Percentiles rank a stretch among this genome's conserved stretches.
Conservation (phyloP, 768 basidiomycete genomes). For the Phanerochaete sordida region DNA sequence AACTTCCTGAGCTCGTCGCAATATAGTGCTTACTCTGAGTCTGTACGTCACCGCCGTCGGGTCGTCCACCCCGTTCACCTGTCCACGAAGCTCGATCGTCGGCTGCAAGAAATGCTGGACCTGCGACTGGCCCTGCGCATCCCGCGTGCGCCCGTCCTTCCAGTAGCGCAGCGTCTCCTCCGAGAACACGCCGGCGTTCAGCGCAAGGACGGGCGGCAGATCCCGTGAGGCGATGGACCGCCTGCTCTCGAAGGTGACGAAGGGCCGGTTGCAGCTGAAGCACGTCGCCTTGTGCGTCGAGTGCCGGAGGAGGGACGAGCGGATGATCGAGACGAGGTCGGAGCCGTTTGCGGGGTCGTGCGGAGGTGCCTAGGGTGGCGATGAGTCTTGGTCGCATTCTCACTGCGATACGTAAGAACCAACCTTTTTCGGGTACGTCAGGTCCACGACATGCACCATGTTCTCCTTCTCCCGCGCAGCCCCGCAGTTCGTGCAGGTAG, state of each 20-base stretch:
- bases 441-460: conserved; percentile 79
- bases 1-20: neutral
- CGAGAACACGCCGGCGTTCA: conserved; percentile 81
- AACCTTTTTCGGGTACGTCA: conserved; percentile 85
- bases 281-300: conserved; percentile 87
- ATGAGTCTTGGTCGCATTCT: too few species aligned
- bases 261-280: conserved; percentile 68
- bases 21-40: conserved; percentile 53
- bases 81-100: conserved; percentile 52
- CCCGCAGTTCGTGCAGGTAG: conserved; percentile 74
- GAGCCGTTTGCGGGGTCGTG: conserved; percentile 36
- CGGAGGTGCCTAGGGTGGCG: conserved; percentile 30
- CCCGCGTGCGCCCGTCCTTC: conserved; percentile 54
- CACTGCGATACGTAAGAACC: too few species aligned
- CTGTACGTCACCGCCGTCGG: conserved; percentile 58
- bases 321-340: conserved; percentile 68
- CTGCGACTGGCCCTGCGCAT: neutral
- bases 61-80: conserved; percentile 57
- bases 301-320: conserved; percentile 74
- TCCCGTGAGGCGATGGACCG: conserved; percentile 61
- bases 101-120: conserved; percentile 58
- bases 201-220: conserved; percentile 78
- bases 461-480: conserved; percentile 69
- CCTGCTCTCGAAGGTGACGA: conserved; percentile 66
- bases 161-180: conserved; percentile 73